Percentiles rank a stretch among this genome's conserved stretches.
phyloP scores from a whole-genome alignment of 202 grass and related monocot species.

The Schoenoplectus triqueter region DNA sequence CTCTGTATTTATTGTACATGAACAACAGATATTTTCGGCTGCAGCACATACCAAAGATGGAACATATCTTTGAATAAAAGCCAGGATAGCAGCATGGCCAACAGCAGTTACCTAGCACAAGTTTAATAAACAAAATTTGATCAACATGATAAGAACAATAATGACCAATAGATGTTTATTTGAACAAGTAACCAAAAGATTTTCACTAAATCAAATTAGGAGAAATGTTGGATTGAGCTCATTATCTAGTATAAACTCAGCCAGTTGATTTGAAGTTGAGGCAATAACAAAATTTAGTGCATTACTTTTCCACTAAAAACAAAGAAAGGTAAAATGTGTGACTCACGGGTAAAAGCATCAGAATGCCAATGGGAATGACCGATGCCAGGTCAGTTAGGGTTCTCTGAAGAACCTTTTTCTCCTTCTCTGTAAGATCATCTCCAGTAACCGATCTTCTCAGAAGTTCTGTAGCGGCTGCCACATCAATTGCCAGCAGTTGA shows the following conservation, averaged over 20 bases:
- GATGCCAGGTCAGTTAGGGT: constrained; percentile 97
- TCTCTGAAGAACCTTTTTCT: constrained; percentile 97
- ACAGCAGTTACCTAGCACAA: constrained; percentile 78
- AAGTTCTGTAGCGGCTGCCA: constrained; percentile 75
- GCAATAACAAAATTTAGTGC: constrained; percentile 1
- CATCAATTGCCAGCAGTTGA: constrained; percentile 90
- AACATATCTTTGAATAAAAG: constrained; percentile 98
- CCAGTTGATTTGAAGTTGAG: not conserved
- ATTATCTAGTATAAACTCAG: constrained; percentile 36
- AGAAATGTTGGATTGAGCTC: constrained; percentile 22
- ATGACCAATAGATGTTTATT: not conserved
- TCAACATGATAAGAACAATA: constrained; percentile 9
- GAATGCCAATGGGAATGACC: constrained; percentile 96
- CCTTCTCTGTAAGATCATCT: constrained; percentile 95
- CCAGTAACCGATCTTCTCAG: constrained; percentile 89
- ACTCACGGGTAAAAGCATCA: constrained; percentile 99
- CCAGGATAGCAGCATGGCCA: constrained; percentile 98
- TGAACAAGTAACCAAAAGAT: not conserved
- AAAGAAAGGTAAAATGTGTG: constrained; percentile 34
- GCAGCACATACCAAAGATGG: constrained; percentile 76
- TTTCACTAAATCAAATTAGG: constrained; percentile 24
- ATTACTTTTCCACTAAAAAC: not conserved
- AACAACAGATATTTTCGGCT: constrained; percentile 12
- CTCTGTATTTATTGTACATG: constrained; percentile 3
- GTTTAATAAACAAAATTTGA: constrained; percentile 38